A percentile compares a stretch with the other conserved stretches of the same genome.
Evolutionary conservation across 345 rosid species (phyloP).

Genomic region (Eucalyptus polybractea): DNA sequence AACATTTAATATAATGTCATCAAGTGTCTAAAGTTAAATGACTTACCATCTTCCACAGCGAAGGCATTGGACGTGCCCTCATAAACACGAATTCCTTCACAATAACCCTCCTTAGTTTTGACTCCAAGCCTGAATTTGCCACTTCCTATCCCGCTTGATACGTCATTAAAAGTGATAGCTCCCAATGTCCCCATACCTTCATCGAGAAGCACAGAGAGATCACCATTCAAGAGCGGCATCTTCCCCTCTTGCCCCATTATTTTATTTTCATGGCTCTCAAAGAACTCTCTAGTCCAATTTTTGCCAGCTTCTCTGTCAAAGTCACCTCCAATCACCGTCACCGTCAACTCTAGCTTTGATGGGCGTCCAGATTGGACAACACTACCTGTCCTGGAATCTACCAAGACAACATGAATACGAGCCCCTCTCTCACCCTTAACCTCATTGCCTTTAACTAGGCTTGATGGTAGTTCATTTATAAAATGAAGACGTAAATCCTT

Average conservation of each 20-base stretch:
- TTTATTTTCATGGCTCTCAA: too few relatives aligned
- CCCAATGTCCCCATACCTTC: not conserved
- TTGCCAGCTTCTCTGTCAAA: not conserved
- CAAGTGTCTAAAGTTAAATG: fast-evolving
- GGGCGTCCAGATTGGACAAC: not conserved
- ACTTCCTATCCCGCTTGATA: fast-evolving
- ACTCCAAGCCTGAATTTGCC: not conserved
- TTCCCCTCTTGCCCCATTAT: not conserved
- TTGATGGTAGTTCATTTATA: not conserved
- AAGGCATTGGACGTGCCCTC: too few relatives aligned
- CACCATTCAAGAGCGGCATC: not conserved
- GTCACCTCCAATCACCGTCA: not conserved
- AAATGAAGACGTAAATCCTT: not conserved
- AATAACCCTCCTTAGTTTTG: too few relatives aligned
- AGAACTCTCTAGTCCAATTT: too few relatives aligned
- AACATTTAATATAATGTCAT: too few relatives aligned
- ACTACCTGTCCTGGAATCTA: not conserved
- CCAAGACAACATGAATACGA: not conserved
- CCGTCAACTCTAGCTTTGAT: not conserved
- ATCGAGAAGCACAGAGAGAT: not conserved
- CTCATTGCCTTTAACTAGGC: not conserved
- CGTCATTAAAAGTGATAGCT: not conserved
- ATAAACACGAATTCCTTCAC: too few relatives aligned
- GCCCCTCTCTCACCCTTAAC: not conserved
- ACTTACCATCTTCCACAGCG: too few relatives aligned